phyloP scores from a whole-genome alignment of 768 basidiomycete species.

The Megacollybia marginata region DNA sequence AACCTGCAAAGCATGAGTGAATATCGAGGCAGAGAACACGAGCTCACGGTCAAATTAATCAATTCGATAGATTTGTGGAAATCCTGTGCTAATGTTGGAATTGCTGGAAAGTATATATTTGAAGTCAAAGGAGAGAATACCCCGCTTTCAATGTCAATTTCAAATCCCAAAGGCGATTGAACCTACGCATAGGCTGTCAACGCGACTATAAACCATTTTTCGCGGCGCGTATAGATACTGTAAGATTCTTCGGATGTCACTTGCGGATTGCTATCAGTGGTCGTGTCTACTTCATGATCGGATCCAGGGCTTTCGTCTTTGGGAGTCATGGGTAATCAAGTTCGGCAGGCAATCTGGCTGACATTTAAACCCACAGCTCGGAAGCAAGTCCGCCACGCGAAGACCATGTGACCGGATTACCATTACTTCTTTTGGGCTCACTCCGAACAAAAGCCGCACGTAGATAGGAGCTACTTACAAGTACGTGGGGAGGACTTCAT shows the following conservation, averaged over 20 bases:
- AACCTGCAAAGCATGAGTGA: constrained; percentile 22
- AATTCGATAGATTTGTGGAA: constrained; percentile 63
- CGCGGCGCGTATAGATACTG: constrained; percentile 43
- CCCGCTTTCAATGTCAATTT: background rate
- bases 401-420: too few species aligned
- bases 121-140: constrained; percentile 50
- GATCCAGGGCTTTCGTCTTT: too few species aligned
- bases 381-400: too few species aligned
- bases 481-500: constrained; percentile 52
- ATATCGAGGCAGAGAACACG: constrained; percentile 6
- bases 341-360: too few species aligned
- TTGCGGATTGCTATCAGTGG: too few species aligned
- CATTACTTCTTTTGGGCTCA: too few species aligned
- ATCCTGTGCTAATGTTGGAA: constrained; percentile 55
- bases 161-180: constrained; percentile 40
- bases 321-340: too few species aligned
- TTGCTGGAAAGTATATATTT: constrained; percentile 75
- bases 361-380: too few species aligned
- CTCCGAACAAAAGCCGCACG: too few species aligned
- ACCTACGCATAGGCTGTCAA: constrained; percentile 52
- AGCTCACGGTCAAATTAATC: constrained; percentile 65
- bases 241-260: constrained; percentile 15
- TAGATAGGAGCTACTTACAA: constrained; percentile 8
- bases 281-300: too few species aligned
- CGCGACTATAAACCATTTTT: constrained; percentile 66